phyloP scores from a whole-genome alignment of 306 rosid genomes.

The Arachis hypogaea region DNA sequence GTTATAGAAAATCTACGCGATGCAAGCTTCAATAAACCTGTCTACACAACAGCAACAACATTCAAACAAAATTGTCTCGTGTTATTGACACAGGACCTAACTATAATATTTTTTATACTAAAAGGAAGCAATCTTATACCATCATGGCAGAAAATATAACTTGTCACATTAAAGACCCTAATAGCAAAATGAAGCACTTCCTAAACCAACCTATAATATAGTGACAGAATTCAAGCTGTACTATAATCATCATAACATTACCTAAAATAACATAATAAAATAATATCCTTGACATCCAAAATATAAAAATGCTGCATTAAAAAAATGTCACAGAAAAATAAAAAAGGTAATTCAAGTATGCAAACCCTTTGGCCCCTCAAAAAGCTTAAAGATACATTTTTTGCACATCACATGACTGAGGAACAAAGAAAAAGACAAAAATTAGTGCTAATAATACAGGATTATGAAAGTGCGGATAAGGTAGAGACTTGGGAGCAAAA shows the following conservation, averaged over 20 bases:
- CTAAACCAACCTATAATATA: neutral
- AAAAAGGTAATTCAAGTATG: no score
- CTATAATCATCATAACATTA: neutral
- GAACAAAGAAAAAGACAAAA: neutral
- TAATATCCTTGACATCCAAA: no score
- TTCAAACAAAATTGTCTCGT: slow-evolving; percentile 38
- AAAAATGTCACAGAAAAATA: no score
- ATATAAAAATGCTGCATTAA: no score
- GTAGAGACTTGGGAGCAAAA: neutral
- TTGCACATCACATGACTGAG: neutral
- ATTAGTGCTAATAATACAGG: neutral
- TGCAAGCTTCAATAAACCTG: slow-evolving; percentile 79
- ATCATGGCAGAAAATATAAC: neutral
- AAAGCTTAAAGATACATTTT: neutral
- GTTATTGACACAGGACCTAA: slow-evolving; percentile 10
- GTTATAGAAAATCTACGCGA: slow-evolving; percentile 61
- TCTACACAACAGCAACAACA: slow-evolving; percentile 42
- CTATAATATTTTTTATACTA: neutral
- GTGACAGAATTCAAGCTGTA: neutral
- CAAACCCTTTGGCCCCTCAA: no score
- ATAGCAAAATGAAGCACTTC: neutral
- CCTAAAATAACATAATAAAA: neutral
- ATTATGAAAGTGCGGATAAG: neutral
- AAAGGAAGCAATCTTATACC: neutral
- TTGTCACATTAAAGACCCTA: neutral